phyloP scores from a whole-genome alignment of 306 rosid genomes.

The Trifolium subterraneum region DNA sequence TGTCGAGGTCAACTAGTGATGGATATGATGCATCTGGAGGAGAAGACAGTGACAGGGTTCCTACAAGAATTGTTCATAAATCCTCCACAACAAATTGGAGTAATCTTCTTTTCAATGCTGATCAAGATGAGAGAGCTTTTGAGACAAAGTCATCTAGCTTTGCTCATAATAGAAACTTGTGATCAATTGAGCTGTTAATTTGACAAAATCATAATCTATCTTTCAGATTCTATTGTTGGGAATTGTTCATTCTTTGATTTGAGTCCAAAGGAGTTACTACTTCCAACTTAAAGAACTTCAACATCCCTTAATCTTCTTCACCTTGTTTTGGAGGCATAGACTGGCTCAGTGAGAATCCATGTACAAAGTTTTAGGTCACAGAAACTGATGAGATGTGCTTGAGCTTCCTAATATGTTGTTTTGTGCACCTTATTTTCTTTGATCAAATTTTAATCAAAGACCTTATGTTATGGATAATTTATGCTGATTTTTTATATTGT shows the following conservation, averaged over 20 bases:
- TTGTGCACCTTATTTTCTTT: constrained; percentile 37
- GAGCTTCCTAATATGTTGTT: constrained; percentile 41
- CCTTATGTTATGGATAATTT: constrained; percentile 33
- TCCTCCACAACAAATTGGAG: constrained; percentile 75
- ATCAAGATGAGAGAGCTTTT: constrained; percentile 65
- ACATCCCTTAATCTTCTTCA: constrained; percentile 43
- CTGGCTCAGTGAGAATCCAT: constrained; percentile 44
- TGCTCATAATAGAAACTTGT: constrained; percentile 62
- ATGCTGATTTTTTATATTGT: constrained; percentile 29
- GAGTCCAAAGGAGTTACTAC: constrained; percentile 49
- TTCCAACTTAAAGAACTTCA: constrained; percentile 33
- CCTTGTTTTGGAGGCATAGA: constrained; percentile 39
- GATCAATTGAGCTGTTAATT: constrained; percentile 51
- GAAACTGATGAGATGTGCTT: constrained; percentile 36
- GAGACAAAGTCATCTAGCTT: constrained; percentile 62
- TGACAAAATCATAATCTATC: constrained; percentile 32
- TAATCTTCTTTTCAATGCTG: constrained; percentile 70
- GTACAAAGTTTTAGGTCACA: constrained; percentile 58
- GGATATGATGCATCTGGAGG: constrained; percentile 99
- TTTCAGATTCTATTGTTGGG: constrained; percentile 50
- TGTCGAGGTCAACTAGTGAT: constrained; percentile 93
- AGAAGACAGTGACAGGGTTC: constrained; percentile 94
- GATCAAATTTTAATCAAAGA: constrained; percentile 15
- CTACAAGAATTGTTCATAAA: constrained; percentile 73
- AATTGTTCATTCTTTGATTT: constrained; percentile 78